Conservation (phyloP, 1,284 basidiomycete species). For the Pholiota adiposa region DNA sequence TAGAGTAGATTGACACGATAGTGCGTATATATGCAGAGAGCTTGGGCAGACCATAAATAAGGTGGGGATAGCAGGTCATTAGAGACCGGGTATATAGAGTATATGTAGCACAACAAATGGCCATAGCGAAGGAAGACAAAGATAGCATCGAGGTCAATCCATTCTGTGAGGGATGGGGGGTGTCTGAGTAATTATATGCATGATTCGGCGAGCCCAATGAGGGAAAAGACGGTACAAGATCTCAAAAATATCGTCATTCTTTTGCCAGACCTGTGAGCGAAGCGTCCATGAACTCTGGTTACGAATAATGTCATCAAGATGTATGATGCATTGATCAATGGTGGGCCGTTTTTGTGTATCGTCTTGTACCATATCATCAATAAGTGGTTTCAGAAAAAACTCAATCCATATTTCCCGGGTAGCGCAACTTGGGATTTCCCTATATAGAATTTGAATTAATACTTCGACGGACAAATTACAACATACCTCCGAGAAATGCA, state of each 20-base stretch:
- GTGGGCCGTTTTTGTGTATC: conserved; percentile 36
- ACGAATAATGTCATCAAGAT: conserved; percentile 28
- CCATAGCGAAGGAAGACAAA: too few species aligned
- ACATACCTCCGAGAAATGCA: conserved; percentile 27
- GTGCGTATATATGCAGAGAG: too few species aligned
- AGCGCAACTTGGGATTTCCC: too few species aligned
- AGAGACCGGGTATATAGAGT: too few species aligned
- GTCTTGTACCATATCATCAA: conserved; percentile 34
- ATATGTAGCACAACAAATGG: too few species aligned
- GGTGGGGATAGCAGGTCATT: too few species aligned
- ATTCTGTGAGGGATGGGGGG: neutral
- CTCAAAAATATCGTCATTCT: neutral
- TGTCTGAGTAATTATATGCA: neutral
- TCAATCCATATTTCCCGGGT: conserved; percentile 17
- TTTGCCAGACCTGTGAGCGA: conserved; percentile 1
- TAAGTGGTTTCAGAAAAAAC: conserved; percentile 36
- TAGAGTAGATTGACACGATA: too few species aligned
- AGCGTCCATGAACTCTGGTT: conserved; percentile 8
- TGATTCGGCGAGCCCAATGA: neutral
- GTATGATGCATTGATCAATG: conserved; percentile 37
- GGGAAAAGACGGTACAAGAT: neutral
- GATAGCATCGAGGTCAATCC: too few species aligned
- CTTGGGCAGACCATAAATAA: too few species aligned
- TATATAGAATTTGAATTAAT: too few species aligned
- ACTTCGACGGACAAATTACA: too few species aligned